A percentile compares a stretch with the other conserved stretches of the same genome.
phyloP scores from a whole-genome alignment of 352 stramenopile species.

The Globisporangium viniferum region DNA sequence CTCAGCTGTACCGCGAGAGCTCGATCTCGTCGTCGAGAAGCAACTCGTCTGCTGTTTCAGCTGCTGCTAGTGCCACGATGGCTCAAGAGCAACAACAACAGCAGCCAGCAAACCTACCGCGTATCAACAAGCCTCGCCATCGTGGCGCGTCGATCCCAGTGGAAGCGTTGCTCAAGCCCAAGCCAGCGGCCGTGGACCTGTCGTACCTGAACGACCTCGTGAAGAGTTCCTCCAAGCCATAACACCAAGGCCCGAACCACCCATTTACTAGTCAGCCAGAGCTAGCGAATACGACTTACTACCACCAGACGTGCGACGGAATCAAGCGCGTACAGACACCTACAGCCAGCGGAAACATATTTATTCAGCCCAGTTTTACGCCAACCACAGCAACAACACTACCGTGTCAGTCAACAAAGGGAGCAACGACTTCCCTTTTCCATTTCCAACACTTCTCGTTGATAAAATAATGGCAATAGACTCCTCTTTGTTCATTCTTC shows the following conservation, averaged over 20 bases:
- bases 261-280: neutral
- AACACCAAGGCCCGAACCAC: neutral
- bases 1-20: conserved; percentile 12
- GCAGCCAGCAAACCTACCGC: conserved; percentile 16
- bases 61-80: conserved; percentile 3
- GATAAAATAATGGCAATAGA: neutral
- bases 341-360: neutral
- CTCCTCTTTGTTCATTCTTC: neutral
- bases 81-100: conserved; percentile 15
- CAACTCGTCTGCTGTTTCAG: neutral
- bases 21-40: neutral
- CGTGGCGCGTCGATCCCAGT: conserved; percentile 7
- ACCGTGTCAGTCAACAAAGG: neutral
- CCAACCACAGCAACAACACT: neutral
- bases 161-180: conserved; percentile 19
- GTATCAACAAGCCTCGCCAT: conserved; percentile 14
- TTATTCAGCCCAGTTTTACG: neutral
- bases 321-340: neutral
- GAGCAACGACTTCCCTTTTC: neutral
- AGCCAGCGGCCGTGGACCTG: conserved; percentile 35
- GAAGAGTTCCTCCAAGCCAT: conserved; percentile 8
- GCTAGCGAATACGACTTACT: neutral
- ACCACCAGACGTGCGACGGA: neutral
- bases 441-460: neutral
- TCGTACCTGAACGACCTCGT: conserved; percentile 50